These are phyloP conservation scores for Colletotrichum lentis DNA, from an alignment of 2,329 filamentous ascomycete species.

Conservation along the genomic window DNA sequence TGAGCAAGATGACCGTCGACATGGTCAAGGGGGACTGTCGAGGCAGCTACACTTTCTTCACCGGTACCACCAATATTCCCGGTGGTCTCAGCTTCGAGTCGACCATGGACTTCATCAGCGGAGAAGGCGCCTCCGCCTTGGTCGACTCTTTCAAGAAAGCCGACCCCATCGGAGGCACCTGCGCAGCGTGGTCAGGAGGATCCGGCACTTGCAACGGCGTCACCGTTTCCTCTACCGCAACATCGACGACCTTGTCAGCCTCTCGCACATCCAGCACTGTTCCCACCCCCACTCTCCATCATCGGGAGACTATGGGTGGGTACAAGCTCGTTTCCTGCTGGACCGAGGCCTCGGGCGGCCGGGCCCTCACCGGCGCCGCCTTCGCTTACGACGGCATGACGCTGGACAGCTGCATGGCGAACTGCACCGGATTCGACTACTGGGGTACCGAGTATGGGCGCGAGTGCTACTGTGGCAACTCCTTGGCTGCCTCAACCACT, in stretches of 20 bases:
- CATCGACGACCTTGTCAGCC: slow-evolving; percentile 35
- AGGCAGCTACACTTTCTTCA: slow-evolving; percentile 60
- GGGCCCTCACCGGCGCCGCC: slow-evolving; percentile 53
- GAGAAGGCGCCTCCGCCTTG: slow-evolving; percentile 46
- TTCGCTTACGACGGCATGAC: slow-evolving; percentile 60
- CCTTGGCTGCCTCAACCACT: slow-evolving; percentile 40
- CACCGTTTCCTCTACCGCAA: slow-evolving; percentile 30
- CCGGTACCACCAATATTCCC: slow-evolving; percentile 52
- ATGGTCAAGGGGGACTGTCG: slow-evolving; percentile 56
- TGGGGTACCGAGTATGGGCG: slow-evolving; percentile 62
- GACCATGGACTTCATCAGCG: slow-evolving; percentile 56
- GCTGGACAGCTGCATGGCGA: slow-evolving; percentile 56
- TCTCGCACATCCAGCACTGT: slow-evolving; percentile 43
- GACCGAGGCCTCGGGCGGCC: slow-evolving; percentile 55
- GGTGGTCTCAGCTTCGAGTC: slow-evolving; percentile 56
- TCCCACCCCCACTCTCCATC: slow-evolving; percentile 46
- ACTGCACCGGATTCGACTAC: slow-evolving; percentile 57
- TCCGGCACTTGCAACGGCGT: slow-evolving; percentile 43
- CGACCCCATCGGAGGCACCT: slow-evolving; percentile 55
- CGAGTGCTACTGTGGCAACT: slow-evolving; percentile 62
- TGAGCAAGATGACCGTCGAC: slow-evolving; percentile 50
- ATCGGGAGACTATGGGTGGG: slow-evolving; percentile 53
- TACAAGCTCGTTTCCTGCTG: slow-evolving; percentile 71
- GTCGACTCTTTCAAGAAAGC: slow-evolving; percentile 60
- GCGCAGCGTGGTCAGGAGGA: slow-evolving; percentile 50